Conservation (phyloP, 83 land plant genomes). For the Diphasiastrum complanatum region DNA sequence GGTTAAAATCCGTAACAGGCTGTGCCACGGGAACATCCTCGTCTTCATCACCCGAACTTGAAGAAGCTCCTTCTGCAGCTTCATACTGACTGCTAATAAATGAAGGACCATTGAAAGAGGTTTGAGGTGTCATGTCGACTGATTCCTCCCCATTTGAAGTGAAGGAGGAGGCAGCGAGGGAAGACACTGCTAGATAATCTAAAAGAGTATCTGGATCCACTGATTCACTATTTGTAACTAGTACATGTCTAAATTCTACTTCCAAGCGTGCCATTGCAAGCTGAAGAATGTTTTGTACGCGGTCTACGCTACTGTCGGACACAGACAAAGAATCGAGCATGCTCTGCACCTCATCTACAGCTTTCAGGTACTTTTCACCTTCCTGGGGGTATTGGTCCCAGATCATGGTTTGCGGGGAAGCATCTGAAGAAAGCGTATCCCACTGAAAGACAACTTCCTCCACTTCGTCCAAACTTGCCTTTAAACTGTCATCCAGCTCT, state of each 20-base stretch:
- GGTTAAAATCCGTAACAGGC: conserved; percentile 21
- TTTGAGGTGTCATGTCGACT: neutral
- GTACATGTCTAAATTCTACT: conserved; percentile 51
- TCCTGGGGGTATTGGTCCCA: conserved; percentile 42
- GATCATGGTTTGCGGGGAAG: conserved; percentile 36
- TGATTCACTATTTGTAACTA: conserved; percentile 35
- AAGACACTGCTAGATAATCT: too few species aligned
- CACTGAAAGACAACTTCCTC: conserved; percentile 41
- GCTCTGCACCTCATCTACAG: conserved; percentile 36
- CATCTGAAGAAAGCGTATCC: conserved; percentile 24
- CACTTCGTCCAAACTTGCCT: conserved; percentile 8
- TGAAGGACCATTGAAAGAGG: neutral
- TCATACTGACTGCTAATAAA: conserved; percentile 31
- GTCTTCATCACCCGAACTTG: conserved; percentile 19
- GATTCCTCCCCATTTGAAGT: too few species aligned
- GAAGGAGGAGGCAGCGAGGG: too few species aligned
- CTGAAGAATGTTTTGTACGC: conserved; percentile 42
- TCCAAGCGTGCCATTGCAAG: conserved; percentile 60
- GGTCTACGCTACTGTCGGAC: conserved; percentile 19
- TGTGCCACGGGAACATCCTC: conserved; percentile 28
- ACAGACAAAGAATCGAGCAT: conserved; percentile 29
- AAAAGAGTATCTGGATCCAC: conserved; percentile 52
- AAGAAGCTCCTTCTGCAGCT: conserved; percentile 18
- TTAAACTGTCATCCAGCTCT: conserved; percentile 3
- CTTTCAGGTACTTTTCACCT: conserved; percentile 39